phyloP scores from a whole-genome alignment of 2,329 filamentous ascomycete species.

The Aspergillus ibericus region DNA sequence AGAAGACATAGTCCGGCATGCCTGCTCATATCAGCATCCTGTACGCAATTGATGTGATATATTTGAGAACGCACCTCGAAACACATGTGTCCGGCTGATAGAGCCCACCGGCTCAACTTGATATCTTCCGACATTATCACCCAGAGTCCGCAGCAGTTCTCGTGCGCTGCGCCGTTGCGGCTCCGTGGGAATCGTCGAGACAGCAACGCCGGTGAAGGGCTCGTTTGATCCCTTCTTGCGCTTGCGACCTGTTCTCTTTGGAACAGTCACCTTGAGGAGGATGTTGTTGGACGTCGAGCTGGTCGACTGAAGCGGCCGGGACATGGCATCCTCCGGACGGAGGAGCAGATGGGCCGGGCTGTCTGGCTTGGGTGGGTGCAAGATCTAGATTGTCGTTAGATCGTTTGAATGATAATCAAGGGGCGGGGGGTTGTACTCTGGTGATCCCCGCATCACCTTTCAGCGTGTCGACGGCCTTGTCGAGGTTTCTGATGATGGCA shows the following conservation, averaged over 20 bases:
- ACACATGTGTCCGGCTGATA: slow-evolving; percentile 80
- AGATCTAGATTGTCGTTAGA: slow-evolving; percentile 38
- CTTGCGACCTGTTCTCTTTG: slow-evolving; percentile 81
- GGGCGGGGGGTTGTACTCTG: slow-evolving; percentile 42
- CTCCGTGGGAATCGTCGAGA: slow-evolving; percentile 26
- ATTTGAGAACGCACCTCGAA: slow-evolving; percentile 59
- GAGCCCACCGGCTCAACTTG: slow-evolving; percentile 68
- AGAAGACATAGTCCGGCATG: slow-evolving; percentile 83
- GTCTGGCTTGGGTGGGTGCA: slow-evolving; percentile 48
- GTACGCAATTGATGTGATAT: not conserved
- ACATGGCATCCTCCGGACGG: slow-evolving; percentile 74
- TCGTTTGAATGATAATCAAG: not conserved
- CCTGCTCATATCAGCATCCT: slow-evolving; percentile 39
- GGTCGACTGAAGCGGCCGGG: slow-evolving; percentile 74
- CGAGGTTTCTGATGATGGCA: slow-evolving; percentile 63
- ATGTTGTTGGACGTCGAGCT: slow-evolving; percentile 78
- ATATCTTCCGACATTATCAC: slow-evolving; percentile 69
- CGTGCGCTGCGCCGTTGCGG: slow-evolving; percentile 25
- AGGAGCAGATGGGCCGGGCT: slow-evolving; percentile 68
- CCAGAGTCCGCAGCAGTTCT: slow-evolving; percentile 52
- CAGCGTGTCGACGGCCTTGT: slow-evolving; percentile 63
- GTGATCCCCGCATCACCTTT: slow-evolving; percentile 57
- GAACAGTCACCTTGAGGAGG: slow-evolving; percentile 81
- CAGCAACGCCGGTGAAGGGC: slow-evolving; percentile 57
- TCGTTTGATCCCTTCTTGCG: slow-evolving; percentile 75